Conservation (phyloP, 1,284 basidiomycete genomes). For the Phaffia rhodozyma region DNA sequence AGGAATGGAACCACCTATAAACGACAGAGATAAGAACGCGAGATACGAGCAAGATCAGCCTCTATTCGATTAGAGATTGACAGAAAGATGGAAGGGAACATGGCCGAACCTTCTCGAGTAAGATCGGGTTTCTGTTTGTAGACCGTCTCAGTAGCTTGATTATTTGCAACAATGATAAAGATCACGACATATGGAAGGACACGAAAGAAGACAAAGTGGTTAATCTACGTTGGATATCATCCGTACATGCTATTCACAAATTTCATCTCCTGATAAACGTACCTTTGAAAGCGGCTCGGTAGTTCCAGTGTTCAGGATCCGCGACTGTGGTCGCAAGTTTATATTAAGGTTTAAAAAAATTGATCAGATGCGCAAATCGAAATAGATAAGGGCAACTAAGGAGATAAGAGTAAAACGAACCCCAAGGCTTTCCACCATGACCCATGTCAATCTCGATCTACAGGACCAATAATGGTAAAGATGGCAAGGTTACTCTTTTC, state of each 20-base stretch:
- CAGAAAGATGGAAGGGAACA: neutral
- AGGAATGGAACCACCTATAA: constrained; percentile 61
- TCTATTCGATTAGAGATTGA: neutral
- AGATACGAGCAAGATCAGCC: neutral
- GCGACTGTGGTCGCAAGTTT: constrained; percentile 30
- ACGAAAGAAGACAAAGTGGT: neutral
- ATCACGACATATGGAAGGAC: neutral
- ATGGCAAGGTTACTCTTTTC: neutral
- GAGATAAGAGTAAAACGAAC: constrained; percentile 29
- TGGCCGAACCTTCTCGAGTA: constrained; percentile 64
- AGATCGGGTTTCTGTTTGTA: constrained; percentile 76
- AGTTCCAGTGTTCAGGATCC: constrained; percentile 84
- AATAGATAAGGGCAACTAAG: neutral
- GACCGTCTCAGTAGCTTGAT: constrained; percentile 45
- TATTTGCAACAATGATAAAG: neutral
- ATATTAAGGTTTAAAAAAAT: neutral
- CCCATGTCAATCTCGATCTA: constrained; percentile 50
- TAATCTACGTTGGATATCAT: neutral
- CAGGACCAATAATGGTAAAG: neutral
- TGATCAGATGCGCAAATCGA: neutral
- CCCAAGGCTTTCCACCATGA: constrained; percentile 84
- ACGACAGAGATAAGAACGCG: neutral
- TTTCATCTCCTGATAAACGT: constrained; percentile 33
- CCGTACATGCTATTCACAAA: neutral
- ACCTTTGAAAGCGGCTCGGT: constrained; percentile 76